Percentiles rank a stretch among this genome's conserved stretches.
These are phyloP conservation scores for Closterium sp. DNA, from an alignment of 139 green algal genomes.

Conservation along the genomic window DNA sequence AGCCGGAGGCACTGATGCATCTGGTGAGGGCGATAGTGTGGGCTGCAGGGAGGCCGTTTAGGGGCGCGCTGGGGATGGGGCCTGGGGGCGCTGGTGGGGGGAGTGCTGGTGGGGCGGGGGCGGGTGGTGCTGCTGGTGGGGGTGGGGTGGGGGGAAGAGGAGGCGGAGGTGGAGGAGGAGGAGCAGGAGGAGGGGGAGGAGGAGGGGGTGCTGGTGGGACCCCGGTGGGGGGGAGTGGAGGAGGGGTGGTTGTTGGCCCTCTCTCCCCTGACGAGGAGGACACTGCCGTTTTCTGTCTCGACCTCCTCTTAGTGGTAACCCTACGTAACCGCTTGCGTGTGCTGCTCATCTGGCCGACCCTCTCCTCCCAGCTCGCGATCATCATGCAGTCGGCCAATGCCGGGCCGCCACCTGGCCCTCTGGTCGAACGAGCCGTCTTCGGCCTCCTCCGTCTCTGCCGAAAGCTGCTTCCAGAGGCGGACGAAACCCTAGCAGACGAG, in stretches of 20 bases:
- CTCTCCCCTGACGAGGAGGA: conserved; percentile 61
- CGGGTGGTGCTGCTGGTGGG: not conserved
- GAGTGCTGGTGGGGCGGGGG: not conserved
- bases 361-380: conserved; percentile 66
- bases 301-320: conserved; percentile 83
- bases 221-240: not conserved
- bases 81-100: not conserved
- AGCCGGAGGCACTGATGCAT: conserved; percentile 71
- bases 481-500: conserved; percentile 78
- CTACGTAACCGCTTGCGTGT: conserved; percentile 88
- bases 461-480: conserved; percentile 77
- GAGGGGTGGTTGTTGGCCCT: not conserved
- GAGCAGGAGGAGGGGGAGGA: not conserved
- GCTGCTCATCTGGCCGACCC: conserved; percentile 71
- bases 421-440: conserved; percentile 80
- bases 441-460: conserved; percentile 83
- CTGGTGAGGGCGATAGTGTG: conserved; percentile 79
- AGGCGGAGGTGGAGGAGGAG: not conserved
- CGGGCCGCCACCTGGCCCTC: conserved; percentile 23
- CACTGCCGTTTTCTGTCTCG: conserved; percentile 78
- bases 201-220: not conserved
- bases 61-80: not conserved
- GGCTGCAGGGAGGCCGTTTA: conserved; percentile 45
- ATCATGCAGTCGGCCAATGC: conserved; percentile 56
- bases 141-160: not conserved